Evolutionary conservation across 495 filamentous ascomycete species (phyloP).

Genomic region (Aspergillus funiculosus): DNA sequence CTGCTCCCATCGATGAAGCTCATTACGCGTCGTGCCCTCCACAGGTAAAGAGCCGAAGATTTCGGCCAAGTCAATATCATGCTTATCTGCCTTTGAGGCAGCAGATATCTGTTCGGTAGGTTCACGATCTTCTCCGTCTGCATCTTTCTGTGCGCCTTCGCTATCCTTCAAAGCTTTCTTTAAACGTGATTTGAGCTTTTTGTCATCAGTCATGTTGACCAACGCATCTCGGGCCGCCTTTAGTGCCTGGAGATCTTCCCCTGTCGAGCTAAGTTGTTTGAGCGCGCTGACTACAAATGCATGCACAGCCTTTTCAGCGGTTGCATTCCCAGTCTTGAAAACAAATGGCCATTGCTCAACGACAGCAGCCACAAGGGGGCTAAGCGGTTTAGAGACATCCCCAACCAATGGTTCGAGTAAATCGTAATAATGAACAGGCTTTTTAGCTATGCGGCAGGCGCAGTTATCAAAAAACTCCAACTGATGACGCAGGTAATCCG

Average conservation of each 20-base stretch:
- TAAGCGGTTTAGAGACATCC: constrained; percentile 32
- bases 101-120: constrained; percentile 8
- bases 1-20: constrained; percentile 57
- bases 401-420: constrained; percentile 33
- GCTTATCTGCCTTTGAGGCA: constrained; percentile 7
- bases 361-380: constrained; percentile 57
- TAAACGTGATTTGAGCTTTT: constrained; percentile 33
- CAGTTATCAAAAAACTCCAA: constrained; percentile 74
- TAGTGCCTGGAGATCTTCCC: constrained; percentile 38
- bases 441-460: constrained; percentile 59
- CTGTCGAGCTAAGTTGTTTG: constrained; percentile 39
- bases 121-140: constrained; percentile 24
- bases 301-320: constrained; percentile 38
- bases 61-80: constrained; percentile 31
- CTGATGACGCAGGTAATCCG: constrained; percentile 27
- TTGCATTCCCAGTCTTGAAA: constrained; percentile 40
- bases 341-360: constrained; percentile 74
- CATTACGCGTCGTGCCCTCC: constrained; percentile 39
- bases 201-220: constrained; percentile 31
- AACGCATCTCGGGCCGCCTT: constrained; percentile 38
- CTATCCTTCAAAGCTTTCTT: constrained; percentile 38
- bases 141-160: constrained; percentile 20
- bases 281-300: constrained; percentile 50
- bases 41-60: constrained; percentile 38
- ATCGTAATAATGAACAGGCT: constrained; percentile 70